Conservation (phyloP, 768 basidiomycete genomes). For the Pleurotus ostreatus region DNA sequence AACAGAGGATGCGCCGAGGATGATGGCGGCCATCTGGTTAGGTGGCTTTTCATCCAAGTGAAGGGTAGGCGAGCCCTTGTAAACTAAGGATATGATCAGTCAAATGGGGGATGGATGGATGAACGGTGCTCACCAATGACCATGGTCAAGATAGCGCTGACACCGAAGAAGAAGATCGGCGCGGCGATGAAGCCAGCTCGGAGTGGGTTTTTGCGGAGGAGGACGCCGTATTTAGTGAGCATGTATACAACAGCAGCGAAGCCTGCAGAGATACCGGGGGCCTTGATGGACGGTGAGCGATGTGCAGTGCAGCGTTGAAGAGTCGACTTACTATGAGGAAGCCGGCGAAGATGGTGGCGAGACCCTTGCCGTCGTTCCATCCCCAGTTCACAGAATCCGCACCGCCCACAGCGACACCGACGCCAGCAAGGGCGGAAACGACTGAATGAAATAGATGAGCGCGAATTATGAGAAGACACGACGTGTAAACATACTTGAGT, state of each 20-base stretch:
- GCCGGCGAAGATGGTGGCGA: conserved; percentile 23
- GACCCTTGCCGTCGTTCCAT: conserved; percentile 23
- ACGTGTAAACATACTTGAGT: conserved; percentile 11
- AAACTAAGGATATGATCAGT: conserved; percentile 10
- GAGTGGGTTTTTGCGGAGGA: conserved; percentile 18
- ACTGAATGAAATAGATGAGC: conserved; percentile 6
- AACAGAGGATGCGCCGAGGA: conserved; percentile 18
- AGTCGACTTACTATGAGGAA: conserved; percentile 15
- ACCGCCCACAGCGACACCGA: conserved; percentile 22
- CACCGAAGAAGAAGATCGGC: conserved; percentile 23
- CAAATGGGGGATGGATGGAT: too few relatives aligned
- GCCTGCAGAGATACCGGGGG: conserved; percentile 18
- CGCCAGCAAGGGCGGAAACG: conserved; percentile 20
- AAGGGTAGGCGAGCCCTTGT: conserved; percentile 21
- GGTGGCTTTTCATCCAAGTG: conserved; percentile 15
- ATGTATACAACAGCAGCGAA: conserved; percentile 18
- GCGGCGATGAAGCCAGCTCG: conserved; percentile 19
- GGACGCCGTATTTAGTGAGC: conserved; percentile 21
- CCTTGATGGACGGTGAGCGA: conserved; percentile 2
- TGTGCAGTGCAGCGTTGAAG: not conserved
- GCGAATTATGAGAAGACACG: too few relatives aligned
- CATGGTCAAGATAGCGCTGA: conserved; percentile 22
- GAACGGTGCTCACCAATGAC: conserved; percentile 14
- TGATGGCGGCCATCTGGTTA: conserved; percentile 16
- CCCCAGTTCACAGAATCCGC: conserved; percentile 21